Evolutionary conservation across 1,139 yeast species (phyloP).

Genomic region (Lodderomyces theae): DNA sequence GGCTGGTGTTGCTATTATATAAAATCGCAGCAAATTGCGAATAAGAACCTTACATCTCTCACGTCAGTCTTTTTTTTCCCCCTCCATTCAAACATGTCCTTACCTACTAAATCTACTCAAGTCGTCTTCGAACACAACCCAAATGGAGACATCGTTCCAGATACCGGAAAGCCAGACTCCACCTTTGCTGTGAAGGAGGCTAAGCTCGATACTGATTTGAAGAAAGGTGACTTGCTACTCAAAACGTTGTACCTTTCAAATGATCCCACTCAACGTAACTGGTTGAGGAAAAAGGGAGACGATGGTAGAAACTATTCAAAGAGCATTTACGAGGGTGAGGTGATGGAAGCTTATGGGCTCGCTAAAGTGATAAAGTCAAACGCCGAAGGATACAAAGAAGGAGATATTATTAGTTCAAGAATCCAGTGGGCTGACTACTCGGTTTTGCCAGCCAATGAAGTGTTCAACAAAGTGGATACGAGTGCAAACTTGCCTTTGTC

Average conservation of each 20-base stretch:
- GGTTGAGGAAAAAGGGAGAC: slow-evolving; percentile 50
- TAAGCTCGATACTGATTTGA: slow-evolving; percentile 17
- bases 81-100: slow-evolving; percentile 9
- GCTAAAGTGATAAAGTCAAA: slow-evolving; percentile 49
- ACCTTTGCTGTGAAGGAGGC: slow-evolving; percentile 20
- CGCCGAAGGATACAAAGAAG: slow-evolving; percentile 33
- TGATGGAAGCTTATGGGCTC: slow-evolving; percentile 50
- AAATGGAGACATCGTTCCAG: slow-evolving; percentile 15
- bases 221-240: slow-evolving; percentile 45
- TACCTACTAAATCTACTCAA: slow-evolving; percentile 14
- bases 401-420: slow-evolving; percentile 36
- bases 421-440: slow-evolving; percentile 32
- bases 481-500: slow-evolving; percentile 23
- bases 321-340: slow-evolving; percentile 46
- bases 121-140: slow-evolving; percentile 19
- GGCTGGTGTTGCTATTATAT: too few relatives aligned
- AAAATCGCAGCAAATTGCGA: neutral
- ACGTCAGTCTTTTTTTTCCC: neutral
- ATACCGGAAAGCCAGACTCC: slow-evolving; percentile 17
- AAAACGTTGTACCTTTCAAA: slow-evolving; percentile 51
- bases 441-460: slow-evolving; percentile 18
- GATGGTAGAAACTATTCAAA: slow-evolving; percentile 44
- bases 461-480: slow-evolving; percentile 25
- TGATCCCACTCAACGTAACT: slow-evolving; percentile 65
- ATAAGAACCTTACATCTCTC: neutral